phyloP scores from a whole-genome alignment of 2,329 filamentous ascomycete genomes.

The Setomelanomma holmii region DNA sequence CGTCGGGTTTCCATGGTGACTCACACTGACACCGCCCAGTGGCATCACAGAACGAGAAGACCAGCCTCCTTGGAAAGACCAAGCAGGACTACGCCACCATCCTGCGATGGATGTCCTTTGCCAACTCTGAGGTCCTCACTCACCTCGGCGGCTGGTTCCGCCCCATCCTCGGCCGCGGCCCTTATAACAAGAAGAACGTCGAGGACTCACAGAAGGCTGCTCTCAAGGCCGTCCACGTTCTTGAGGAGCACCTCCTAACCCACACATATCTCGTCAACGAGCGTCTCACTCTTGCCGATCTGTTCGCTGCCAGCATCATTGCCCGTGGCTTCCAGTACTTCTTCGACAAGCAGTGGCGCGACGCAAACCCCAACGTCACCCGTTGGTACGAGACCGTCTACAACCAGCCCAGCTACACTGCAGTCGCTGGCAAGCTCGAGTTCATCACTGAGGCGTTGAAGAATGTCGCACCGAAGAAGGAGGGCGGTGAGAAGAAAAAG shows the following conservation, averaged over 20 bases:
- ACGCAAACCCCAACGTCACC: conserved; percentile 80
- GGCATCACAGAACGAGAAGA: conserved; percentile 99
- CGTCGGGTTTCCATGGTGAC: conserved; percentile 31
- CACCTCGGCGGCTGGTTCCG: conserved; percentile 81
- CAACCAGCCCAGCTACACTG: conserved; percentile 90
- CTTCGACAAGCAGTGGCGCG: conserved; percentile 89
- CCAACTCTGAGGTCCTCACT: conserved; percentile 85
- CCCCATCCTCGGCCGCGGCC: conserved; percentile 79
- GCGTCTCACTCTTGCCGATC: conserved; percentile 94
- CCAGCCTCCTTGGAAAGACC: conserved; percentile 97
- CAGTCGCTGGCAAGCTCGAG: conserved; percentile 75
- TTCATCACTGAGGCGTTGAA: conserved; percentile 83
- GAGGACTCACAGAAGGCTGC: conserved; percentile 78
- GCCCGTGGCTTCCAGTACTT: conserved; percentile 91
- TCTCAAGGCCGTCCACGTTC: conserved; percentile 71
- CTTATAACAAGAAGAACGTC: conserved; percentile 98
- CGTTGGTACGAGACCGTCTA: conserved; percentile 95
- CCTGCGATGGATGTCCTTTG: conserved; percentile 97
- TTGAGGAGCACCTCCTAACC: conserved; percentile 87
- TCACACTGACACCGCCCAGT: conserved; percentile 63
- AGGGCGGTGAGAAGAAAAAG: conserved; percentile 73
- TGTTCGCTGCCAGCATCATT: conserved; percentile 82
- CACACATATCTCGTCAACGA: conserved; percentile 98
- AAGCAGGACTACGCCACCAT: conserved; percentile 99
- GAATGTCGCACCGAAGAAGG: conserved; percentile 76